A percentile compares a stretch with the other conserved stretches of the same genome.
Evolutionary conservation across 2,329 filamentous ascomycete genomes (phyloP).

Genomic region (Colletotrichum cordylinicola): DNA sequence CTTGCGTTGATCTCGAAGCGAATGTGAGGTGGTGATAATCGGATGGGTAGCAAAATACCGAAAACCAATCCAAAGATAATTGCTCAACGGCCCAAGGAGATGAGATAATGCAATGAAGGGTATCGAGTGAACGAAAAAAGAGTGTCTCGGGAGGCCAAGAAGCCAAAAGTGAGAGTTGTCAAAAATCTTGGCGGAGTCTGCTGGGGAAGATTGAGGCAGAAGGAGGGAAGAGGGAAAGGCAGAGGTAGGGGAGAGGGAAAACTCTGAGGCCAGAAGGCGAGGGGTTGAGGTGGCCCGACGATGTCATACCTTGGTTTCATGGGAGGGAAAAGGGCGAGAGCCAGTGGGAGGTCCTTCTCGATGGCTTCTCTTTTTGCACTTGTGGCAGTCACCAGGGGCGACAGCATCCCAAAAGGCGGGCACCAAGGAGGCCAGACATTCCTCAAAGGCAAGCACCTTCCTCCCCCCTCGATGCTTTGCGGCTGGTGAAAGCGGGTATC

Average conservation of each 20-base stretch:
- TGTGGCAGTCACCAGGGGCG: background rate
- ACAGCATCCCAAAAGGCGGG: background rate
- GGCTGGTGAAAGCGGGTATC: background rate
- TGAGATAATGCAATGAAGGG: slow-evolving; percentile 13
- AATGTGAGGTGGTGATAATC: slow-evolving; percentile 12
- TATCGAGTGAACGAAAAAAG: background rate
- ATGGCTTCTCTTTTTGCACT: background rate
- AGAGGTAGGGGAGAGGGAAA: background rate
- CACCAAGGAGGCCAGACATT: background rate
- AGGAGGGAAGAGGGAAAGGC: background rate
- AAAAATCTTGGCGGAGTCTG: background rate
- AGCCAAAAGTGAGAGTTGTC: background rate
- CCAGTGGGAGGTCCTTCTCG: slow-evolving; percentile 1
- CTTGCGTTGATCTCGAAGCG: slow-evolving; percentile 9
- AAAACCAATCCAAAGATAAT: slow-evolving; percentile 17
- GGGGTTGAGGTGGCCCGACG: background rate
- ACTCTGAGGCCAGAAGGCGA: background rate
- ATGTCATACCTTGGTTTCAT: background rate
- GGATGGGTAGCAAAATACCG: slow-evolving; percentile 13
- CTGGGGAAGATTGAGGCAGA: background rate
- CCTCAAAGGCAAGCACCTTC: slow-evolving; percentile 1
- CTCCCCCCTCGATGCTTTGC: background rate
- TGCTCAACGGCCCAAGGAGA: slow-evolving; percentile 7
- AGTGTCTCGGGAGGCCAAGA: background rate
- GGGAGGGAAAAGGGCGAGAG: background rate